Conservation (phyloP, 139 green algal genomes). For the Chlorella vulgaris region DNA sequence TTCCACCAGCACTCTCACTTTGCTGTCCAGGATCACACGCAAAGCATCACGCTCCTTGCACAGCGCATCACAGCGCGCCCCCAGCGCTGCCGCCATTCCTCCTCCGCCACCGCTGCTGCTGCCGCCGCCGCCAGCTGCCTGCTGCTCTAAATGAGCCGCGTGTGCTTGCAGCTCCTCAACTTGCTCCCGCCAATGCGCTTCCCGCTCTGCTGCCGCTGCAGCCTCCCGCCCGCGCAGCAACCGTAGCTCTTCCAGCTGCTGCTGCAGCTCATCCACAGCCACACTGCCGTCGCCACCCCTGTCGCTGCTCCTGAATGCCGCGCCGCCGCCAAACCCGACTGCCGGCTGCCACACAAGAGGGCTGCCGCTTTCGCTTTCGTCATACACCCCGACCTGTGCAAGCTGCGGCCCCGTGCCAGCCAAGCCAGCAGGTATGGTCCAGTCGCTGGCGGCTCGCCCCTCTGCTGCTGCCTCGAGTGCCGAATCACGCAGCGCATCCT, state of each 20-base stretch:
- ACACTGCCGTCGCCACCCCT: background rate
- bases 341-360: background rate
- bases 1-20: constrained; percentile 50
- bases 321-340: constrained; percentile 8
- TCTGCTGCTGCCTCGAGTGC: constrained; percentile 8
- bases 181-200: background rate
- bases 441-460: background rate
- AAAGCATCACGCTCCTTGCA: constrained; percentile 74
- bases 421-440: background rate
- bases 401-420: background rate
- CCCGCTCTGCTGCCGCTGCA: background rate
- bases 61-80: constrained; percentile 37
- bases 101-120: background rate
- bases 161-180: constrained; percentile 23
- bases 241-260: constrained; percentile 22
- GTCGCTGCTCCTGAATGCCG: background rate
- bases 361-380: background rate
- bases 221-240: constrained; percentile 1
- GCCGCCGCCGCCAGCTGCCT: constrained; percentile 3
- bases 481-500: background rate
- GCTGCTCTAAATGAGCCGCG: constrained; percentile 18
- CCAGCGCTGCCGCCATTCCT: background rate
- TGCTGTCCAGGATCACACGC: constrained; percentile 81
- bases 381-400: background rate
- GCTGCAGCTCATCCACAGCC: background rate